Conservation (phyloP, 2,329 filamentous ascomycete genomes). For the Fusarium transvaalense region DNA sequence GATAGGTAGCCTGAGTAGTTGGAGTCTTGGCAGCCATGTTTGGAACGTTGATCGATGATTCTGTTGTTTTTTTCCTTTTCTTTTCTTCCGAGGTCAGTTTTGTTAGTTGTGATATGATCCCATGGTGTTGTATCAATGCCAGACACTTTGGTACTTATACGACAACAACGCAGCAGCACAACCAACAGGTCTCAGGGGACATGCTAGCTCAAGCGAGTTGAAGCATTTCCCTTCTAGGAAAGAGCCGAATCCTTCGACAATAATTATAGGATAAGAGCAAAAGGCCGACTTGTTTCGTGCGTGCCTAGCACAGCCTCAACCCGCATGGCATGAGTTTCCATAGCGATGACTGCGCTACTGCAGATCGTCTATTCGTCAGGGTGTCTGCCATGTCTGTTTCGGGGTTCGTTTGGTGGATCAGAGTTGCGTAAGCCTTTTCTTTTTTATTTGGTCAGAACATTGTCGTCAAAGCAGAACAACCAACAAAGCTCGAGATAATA, state of each 20-base stretch:
- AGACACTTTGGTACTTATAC: conserved; percentile 28
- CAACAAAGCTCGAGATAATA: neutral
- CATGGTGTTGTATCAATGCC: neutral
- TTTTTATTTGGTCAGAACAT: conserved; percentile 10
- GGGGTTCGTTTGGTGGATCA: conserved; percentile 27
- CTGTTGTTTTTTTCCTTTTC: neutral
- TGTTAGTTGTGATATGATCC: neutral
- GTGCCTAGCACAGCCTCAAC: conserved; percentile 35
- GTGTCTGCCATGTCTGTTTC: conserved; percentile 19
- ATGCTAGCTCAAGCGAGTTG: neutral
- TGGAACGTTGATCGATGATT: neutral
- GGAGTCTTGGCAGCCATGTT: conserved; percentile 37
- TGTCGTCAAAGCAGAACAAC: neutral
- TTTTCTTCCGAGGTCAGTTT: neutral
- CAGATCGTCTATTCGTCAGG: conserved; percentile 20
- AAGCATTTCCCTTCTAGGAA: conserved; percentile 25
- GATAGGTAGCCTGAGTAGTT: conserved; percentile 21
- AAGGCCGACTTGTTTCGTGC: conserved; percentile 17
- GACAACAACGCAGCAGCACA: neutral
- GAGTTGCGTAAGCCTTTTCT: conserved; percentile 37
- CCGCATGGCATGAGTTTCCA: conserved; percentile 23
- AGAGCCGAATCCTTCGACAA: conserved; percentile 12
- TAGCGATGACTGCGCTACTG: conserved; percentile 11
- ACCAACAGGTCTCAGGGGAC: neutral
- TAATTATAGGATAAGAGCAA: neutral